Evolutionary conservation across 768 basidiomycete species (phyloP).

Genomic region (Rhodotorula sphaerocarpa): DNA sequence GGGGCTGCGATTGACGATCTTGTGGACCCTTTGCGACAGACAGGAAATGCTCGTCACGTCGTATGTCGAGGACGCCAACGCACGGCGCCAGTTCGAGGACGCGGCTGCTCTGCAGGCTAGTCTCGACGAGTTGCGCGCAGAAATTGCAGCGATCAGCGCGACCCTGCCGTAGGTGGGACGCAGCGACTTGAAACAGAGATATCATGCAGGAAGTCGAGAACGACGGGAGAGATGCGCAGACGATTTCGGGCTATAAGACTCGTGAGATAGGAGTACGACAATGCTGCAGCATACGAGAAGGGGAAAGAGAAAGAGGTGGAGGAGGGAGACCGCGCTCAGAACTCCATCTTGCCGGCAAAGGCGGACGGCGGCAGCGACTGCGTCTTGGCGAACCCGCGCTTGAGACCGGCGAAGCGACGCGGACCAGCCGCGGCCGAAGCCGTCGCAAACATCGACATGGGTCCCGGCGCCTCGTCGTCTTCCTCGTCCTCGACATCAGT

Average conservation of each 20-base stretch:
- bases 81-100: constrained; percentile 90
- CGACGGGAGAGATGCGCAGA: too few species aligned
- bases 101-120: constrained; percentile 72
- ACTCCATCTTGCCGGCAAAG: constrained; percentile 9
- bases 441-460: neutral
- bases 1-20: too few species aligned
- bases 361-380: constrained; percentile 13
- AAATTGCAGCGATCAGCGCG: constrained; percentile 53
- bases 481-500: constrained; percentile 32
- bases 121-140: constrained; percentile 69
- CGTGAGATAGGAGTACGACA: too few species aligned
- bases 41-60: constrained; percentile 85
- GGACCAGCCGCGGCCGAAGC: neutral
- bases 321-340: constrained; percentile 2
- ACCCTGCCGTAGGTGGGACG: neutral
- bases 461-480: constrained; percentile 3
- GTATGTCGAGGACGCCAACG: constrained; percentile 82
- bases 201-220: too few species aligned
- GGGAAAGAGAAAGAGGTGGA: too few species aligned
- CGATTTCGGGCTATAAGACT: too few species aligned
- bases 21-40: neutral
- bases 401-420: neutral
- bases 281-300: too few species aligned
- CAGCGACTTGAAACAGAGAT: too few species aligned
- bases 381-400: constrained; percentile 6